A percentile compares a stretch with the other conserved stretches of the same genome.
These are phyloP conservation scores for Alternaria metachromatica DNA, from an alignment of 2,329 filamentous ascomycete species.

Conservation along the genomic window DNA sequence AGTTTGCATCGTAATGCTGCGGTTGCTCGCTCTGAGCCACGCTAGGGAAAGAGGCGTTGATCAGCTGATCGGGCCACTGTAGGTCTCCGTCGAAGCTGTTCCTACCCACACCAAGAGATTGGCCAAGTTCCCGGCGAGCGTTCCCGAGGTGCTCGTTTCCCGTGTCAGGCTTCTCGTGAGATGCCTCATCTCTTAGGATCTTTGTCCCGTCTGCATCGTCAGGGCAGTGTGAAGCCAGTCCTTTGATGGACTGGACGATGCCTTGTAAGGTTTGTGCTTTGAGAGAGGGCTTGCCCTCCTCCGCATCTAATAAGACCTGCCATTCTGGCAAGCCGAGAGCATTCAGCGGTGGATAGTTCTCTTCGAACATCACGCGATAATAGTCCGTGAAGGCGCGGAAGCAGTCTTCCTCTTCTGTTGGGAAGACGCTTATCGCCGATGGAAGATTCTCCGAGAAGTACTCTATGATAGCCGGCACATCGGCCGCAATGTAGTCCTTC, in stretches of 20 bases:
- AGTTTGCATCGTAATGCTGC: background rate
- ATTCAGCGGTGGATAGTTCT: background rate
- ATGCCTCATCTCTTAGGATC: rapidly evolving
- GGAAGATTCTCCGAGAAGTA: background rate
- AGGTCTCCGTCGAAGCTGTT: background rate
- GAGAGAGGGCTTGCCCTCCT: background rate
- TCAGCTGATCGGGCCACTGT: background rate
- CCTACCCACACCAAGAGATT: too few relatives aligned
- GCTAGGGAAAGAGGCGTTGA: background rate
- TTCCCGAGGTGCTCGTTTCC: background rate
- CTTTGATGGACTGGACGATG: background rate
- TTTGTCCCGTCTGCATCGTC: background rate
- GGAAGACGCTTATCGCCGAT: background rate
- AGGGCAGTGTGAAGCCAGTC: rapidly evolving
- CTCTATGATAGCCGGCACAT: background rate
- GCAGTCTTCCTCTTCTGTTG: background rate
- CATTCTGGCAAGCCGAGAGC: background rate
- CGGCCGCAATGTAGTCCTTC: background rate
- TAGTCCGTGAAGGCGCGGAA: background rate
- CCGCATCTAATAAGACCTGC: background rate
- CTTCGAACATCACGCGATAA: background rate
- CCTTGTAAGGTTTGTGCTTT: background rate
- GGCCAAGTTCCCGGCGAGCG: background rate
- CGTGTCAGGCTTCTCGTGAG: too few relatives aligned
- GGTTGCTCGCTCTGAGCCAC: rapidly evolving